Percentiles rank a stretch among this genome's conserved stretches.
These are phyloP conservation scores for Salix exigua DNA, from an alignment of 345 rosid genomes.

Conservation along the genomic window DNA sequence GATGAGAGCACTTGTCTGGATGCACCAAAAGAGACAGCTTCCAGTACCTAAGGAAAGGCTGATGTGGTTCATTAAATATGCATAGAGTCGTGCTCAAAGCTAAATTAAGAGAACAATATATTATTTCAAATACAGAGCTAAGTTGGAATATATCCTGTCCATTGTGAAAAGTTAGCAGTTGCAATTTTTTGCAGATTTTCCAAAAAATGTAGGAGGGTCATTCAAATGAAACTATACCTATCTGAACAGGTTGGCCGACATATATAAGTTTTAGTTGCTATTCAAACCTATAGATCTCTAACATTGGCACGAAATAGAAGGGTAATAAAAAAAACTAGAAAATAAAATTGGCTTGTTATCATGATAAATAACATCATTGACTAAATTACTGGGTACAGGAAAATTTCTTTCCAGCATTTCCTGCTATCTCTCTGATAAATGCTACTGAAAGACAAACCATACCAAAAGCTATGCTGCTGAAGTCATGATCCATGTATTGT, in stretches of 20 bases:
- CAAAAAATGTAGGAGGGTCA: neutral
- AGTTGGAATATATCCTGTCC: neutral
- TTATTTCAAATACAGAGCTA: neutral
- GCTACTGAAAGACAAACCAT: neutral
- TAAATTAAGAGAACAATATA: neutral
- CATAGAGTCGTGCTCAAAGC: neutral
- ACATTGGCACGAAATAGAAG: neutral
- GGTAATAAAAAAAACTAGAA: neutral
- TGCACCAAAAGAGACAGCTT: constrained; percentile 90
- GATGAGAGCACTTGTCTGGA: constrained; percentile 95
- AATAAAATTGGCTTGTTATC: neutral
- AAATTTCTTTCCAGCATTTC: neutral
- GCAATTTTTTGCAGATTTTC: neutral
- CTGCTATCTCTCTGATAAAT: neutral
- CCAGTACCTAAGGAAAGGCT: constrained; percentile 61
- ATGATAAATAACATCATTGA: neutral
- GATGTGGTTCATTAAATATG: neutral
- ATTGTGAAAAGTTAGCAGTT: neutral
- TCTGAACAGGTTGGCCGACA: neutral
- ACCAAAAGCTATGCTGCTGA: neutral
- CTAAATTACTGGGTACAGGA: neutral
- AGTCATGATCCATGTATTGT: neutral
- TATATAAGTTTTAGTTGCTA: neutral
- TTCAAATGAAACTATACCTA: neutral
- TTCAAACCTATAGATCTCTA: neutral